These are phyloP conservation scores for Tylopilus subfusipes DNA, from an alignment of 768 basidiomycete genomes.

Conservation along the genomic window DNA sequence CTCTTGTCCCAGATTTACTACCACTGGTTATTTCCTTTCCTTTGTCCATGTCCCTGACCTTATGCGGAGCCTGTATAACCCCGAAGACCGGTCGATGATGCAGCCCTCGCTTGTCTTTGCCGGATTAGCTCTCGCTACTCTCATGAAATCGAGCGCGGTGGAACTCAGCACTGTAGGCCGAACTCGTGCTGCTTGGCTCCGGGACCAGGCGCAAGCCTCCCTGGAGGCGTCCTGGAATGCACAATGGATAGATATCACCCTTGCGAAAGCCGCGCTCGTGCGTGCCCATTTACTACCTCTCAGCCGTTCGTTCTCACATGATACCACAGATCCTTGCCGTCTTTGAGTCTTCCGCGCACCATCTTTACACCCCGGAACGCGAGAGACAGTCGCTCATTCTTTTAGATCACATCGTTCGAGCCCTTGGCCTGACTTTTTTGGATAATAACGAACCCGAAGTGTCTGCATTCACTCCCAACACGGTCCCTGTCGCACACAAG, in stretches of 20 bases:
- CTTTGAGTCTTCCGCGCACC: conserved; percentile 74
- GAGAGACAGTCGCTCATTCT: conserved; percentile 50
- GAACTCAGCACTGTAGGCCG: conserved; percentile 55
- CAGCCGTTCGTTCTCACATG: conserved; percentile 11
- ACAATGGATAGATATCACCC: conserved; percentile 55
- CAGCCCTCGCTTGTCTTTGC: conserved; percentile 72
- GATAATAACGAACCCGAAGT: conserved; percentile 56
- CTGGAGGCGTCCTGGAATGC: conserved; percentile 49
- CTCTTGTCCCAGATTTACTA: conserved; percentile 49
- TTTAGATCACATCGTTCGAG: conserved; percentile 64
- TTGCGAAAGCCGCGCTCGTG: conserved; percentile 74
- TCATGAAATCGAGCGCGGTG: conserved; percentile 70
- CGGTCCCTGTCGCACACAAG: conserved; percentile 47
- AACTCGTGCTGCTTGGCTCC: conserved; percentile 52
- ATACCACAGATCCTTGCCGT: conserved; percentile 63
- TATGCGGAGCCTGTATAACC: conserved; percentile 47
- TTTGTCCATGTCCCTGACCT: conserved; percentile 63
- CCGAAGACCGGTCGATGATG: conserved; percentile 50
- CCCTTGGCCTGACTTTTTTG: conserved; percentile 49
- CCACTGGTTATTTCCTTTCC: conserved; percentile 63
- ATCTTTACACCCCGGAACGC: conserved; percentile 54
- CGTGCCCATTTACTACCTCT: conserved; percentile 16
- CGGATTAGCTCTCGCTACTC: conserved; percentile 62
- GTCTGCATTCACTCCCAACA: conserved; percentile 45
- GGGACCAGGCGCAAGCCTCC: conserved; percentile 52